Evolutionary conservation across 2,329 filamentous ascomycete species (phyloP).

Genomic region (Xylaria sp.): DNA sequence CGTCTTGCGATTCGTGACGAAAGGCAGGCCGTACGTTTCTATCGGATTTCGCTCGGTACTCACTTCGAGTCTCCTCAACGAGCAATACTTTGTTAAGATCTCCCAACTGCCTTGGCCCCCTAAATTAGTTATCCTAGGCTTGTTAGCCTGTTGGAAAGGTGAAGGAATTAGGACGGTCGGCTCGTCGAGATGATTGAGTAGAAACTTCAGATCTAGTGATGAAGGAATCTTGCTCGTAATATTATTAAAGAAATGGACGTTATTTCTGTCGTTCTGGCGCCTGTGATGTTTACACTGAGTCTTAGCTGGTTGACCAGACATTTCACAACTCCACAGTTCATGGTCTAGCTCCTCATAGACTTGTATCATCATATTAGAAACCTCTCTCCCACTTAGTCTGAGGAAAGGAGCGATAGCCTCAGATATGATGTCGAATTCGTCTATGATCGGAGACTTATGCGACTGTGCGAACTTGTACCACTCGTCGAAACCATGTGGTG

Average conservation of each 20-base stretch:
- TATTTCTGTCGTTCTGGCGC: slow-evolving; percentile 51
- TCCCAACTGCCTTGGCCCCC: slow-evolving; percentile 49
- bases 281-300: slow-evolving; percentile 51
- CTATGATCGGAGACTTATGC: slow-evolving; percentile 59
- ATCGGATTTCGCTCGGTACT: not conserved
- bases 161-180: slow-evolving; percentile 55
- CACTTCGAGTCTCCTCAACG: not conserved
- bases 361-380: slow-evolving; percentile 47
- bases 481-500: slow-evolving; percentile 58
- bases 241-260: slow-evolving; percentile 49
- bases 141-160: not conserved
- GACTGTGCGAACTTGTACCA: slow-evolving; percentile 58
- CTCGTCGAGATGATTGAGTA: slow-evolving; percentile 62
- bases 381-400: slow-evolving; percentile 52
- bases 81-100: slow-evolving; percentile 49
- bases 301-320: slow-evolving; percentile 42
- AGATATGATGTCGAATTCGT: slow-evolving; percentile 61
- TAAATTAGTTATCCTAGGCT: slow-evolving; percentile 45
- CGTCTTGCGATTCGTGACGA: slow-evolving; percentile 49
- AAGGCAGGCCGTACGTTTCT: slow-evolving; percentile 50
- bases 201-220: slow-evolving; percentile 55
- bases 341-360: slow-evolving; percentile 42
- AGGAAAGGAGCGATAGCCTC: slow-evolving; percentile 56
- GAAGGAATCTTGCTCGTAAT: slow-evolving; percentile 45
- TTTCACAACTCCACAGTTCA: slow-evolving; percentile 55